A percentile compares a stretch with the other conserved stretches of the same genome.
Evolutionary conservation across 1,139 yeast species (phyloP).

Genomic region (Lizanozyma gosingica): DNA sequence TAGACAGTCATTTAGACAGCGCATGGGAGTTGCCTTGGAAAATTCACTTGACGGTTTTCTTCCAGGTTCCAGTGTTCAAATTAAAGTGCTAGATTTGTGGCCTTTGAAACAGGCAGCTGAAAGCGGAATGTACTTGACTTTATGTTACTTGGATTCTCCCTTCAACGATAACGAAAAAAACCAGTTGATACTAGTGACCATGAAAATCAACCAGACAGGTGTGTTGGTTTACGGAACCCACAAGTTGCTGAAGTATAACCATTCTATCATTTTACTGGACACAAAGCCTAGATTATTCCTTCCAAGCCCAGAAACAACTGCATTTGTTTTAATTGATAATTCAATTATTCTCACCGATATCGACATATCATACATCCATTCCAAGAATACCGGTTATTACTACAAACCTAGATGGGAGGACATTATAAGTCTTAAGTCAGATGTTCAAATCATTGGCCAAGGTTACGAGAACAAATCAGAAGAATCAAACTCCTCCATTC

Average conservation of each 20-base stretch:
- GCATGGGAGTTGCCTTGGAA: slow-evolving; percentile 21
- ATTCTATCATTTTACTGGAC: slow-evolving; percentile 21
- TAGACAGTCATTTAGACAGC: slow-evolving; percentile 20
- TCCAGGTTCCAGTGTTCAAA: slow-evolving; percentile 23
- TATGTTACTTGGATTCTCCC: slow-evolving; percentile 36
- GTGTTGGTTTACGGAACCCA: slow-evolving; percentile 56
- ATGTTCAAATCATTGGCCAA: slow-evolving; percentile 49
- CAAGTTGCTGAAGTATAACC: slow-evolving; percentile 26
- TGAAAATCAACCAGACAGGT: slow-evolving; percentile 45
- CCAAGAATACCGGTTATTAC: slow-evolving; percentile 21
- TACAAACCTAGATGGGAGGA: slow-evolving; percentile 74
- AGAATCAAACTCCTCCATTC: slow-evolving; percentile 12
- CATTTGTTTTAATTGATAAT: slow-evolving; percentile 53
- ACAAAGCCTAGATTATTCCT: slow-evolving; percentile 44
- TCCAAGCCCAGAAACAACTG: slow-evolving; percentile 55
- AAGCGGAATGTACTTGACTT: neutral
- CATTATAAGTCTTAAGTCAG: slow-evolving; percentile 44
- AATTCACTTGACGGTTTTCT: slow-evolving; percentile 28
- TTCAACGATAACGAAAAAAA: slow-evolving; percentile 16
- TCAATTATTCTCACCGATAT: slow-evolving; percentile 63
- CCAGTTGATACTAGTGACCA: slow-evolving; percentile 45
- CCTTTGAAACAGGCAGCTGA: neutral
- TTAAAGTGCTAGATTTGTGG: slow-evolving; percentile 11
- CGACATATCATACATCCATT: slow-evolving; percentile 27
- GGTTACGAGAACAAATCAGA: slow-evolving; percentile 41